These are phyloP conservation scores for Epichloe sylvatica DNA, from an alignment of 2,329 filamentous ascomycete species.

Conservation along the genomic window DNA sequence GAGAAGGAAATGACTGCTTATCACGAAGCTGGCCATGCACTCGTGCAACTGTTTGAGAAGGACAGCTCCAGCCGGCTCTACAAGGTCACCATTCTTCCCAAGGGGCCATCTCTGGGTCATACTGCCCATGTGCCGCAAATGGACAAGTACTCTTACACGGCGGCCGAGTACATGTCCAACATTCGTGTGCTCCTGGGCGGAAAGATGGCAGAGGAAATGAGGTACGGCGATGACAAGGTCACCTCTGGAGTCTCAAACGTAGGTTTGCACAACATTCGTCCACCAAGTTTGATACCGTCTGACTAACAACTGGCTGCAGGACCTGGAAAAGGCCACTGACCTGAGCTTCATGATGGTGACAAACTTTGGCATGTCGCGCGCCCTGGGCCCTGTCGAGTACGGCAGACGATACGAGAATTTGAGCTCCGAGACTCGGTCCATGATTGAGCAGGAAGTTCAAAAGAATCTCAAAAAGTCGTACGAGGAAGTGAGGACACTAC, in stretches of 20 bases:
- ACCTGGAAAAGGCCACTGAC: slow-evolving; percentile 69
- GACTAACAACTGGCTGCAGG: slow-evolving; percentile 35
- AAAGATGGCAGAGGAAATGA: slow-evolving; percentile 80
- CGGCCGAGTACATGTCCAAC: slow-evolving; percentile 64
- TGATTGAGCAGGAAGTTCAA: slow-evolving; percentile 81
- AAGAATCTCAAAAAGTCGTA: slow-evolving; percentile 71
- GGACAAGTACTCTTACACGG: slow-evolving; percentile 82
- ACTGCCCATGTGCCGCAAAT: slow-evolving; percentile 82
- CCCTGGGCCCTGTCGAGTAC: slow-evolving; percentile 82
- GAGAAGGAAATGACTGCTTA: slow-evolving; percentile 95
- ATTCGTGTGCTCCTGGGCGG: slow-evolving; percentile 76
- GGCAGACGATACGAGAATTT: slow-evolving; percentile 65
- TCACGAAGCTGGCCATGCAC: slow-evolving; percentile 88
- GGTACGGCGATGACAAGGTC: slow-evolving; percentile 82
- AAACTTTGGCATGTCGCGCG: slow-evolving; percentile 74
- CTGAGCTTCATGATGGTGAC: slow-evolving; percentile 83
- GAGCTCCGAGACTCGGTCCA: slow-evolving; percentile 71
- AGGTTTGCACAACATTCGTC: slow-evolving; percentile 22
- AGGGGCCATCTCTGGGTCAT: slow-evolving; percentile 72
- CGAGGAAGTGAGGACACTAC: slow-evolving; percentile 54
- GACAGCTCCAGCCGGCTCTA: slow-evolving; percentile 67
- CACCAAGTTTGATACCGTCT: not conserved
- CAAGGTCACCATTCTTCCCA: slow-evolving; percentile 93
- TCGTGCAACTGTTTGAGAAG: slow-evolving; percentile 69
- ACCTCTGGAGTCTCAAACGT: slow-evolving; percentile 75